Base-by-base conservation (phyloP, 257 asterid genomes). In the Solanum stenotomum region DNA sequence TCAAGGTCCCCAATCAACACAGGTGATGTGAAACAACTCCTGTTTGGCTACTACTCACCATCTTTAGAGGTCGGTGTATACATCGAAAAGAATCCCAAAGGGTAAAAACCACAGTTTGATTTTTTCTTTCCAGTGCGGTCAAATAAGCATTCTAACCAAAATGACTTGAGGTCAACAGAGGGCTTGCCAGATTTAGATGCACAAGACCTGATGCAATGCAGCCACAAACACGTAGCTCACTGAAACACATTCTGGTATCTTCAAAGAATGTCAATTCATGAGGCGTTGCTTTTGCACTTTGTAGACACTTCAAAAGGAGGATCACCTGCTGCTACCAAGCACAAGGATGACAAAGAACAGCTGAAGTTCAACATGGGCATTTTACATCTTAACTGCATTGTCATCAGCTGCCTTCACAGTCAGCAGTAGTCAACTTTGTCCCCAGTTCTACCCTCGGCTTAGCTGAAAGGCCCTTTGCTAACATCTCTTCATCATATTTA, bases 401-500 rank as follows among this genome's bases (percentile, higher is more conserved):
- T 81, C 85, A 29, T 90, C 87, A 92, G 83, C 87, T 92, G 75
- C 84, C 86, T 34, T 81, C 88, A 72, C 88, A 87, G 89, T 67
- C 90, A 87, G 87, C 88, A 81, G 56, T 75, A 78, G 89, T 94
- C 88, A 72, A 23, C 79, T 87, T 90, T 74, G 89, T 71, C 71
- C 87, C 93, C 86, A 95, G 85, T 87, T 93, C 95, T 83, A 89
- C 90, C 91, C 98, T 92, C 27, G 95, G 98, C 94, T 95, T 96
- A 90, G 99, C 91, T 0, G 99, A 95, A 90, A 96, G 98, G 78
- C 98, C 99, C 89, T 93, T 96, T 52, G 61, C 81, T 23, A 93
- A 72, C 99, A 96, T 96, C 92, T 96, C 98, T 8, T 92, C 93
- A 86, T 95, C 97, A 88, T 95, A 96, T 84, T 91, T 95, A 8